Percentiles rank a stretch among this genome's conserved stretches.
Conservation (phyloP, 2,329 filamentous ascomycete genomes). For the Ophidiomyces ophidiicola region DNA sequence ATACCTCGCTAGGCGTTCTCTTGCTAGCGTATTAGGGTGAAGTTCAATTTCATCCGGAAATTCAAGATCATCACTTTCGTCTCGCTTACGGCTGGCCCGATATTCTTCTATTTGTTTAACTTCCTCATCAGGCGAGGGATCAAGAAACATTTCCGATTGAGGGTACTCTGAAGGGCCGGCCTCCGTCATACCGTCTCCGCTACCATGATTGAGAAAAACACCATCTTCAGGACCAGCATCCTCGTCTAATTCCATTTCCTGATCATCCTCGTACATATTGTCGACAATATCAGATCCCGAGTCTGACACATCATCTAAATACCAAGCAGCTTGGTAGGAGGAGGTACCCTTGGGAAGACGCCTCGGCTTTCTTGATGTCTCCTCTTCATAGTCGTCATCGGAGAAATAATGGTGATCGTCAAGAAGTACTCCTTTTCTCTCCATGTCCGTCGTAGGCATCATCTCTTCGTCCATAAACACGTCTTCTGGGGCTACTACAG, state of each 20-base stretch:
- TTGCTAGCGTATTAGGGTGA: conserved; percentile 70
- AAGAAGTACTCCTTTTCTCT: conserved; percentile 75
- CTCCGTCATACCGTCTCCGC: conserved; percentile 53
- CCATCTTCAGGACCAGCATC: conserved; percentile 66
- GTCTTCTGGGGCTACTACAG: conserved; percentile 76
- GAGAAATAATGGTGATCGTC: conserved; percentile 98
- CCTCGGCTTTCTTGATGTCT: conserved; percentile 52
- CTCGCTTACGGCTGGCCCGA: conserved; percentile 61
- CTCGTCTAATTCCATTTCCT: conserved; percentile 42
- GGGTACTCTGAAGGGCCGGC: conserved; percentile 77
- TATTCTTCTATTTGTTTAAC: conserved; percentile 71
- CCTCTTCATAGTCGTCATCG: conserved; percentile 69
- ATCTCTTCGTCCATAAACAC: conserved; percentile 60
- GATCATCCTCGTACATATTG: conserved; percentile 51
- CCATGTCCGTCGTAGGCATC: conserved; percentile 40
- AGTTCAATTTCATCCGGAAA: conserved; percentile 97
- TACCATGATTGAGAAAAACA: conserved; percentile 43
- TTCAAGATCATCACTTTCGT: conserved; percentile 80
- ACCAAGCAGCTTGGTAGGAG: conserved; percentile 90
- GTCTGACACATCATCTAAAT: conserved; percentile 66
- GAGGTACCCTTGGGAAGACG: conserved; percentile 83
- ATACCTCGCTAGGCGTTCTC: conserved; percentile 76
- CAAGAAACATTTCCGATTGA: conserved; percentile 83
- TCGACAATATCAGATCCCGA: conserved; percentile 76
- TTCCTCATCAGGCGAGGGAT: conserved; percentile 68